Evolutionary conservation across 2,329 filamentous ascomycete genomes (phyloP).

Genomic region (Fusarium sp.): DNA sequence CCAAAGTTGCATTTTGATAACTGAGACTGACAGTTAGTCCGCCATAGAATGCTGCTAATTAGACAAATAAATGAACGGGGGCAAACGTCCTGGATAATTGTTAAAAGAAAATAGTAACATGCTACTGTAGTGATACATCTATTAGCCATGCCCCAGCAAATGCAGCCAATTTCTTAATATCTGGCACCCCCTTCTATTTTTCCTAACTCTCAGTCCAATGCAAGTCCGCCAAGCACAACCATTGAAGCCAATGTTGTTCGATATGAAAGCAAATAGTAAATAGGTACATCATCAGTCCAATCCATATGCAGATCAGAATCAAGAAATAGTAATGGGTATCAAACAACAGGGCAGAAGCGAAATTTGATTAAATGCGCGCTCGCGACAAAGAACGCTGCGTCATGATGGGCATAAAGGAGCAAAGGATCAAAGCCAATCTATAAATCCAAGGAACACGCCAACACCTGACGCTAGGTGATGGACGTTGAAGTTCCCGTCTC

Average conservation of each 20-base stretch:
- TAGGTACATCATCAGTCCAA: slow-evolving; percentile 10
- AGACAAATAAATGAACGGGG: slow-evolving; percentile 13
- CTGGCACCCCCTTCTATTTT: slow-evolving; percentile 33
- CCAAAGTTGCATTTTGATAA: slow-evolving; percentile 25
- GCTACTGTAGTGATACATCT: slow-evolving; percentile 29
- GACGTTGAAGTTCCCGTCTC: neutral
- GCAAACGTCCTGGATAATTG: slow-evolving; percentile 23
- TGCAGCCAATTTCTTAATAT: slow-evolving; percentile 18
- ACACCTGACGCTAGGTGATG: slow-evolving; percentile 13
- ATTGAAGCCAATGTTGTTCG: slow-evolving; percentile 12
- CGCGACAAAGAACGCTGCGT: slow-evolving; percentile 3
- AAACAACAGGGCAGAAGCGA: slow-evolving; percentile 47
- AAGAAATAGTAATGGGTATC: slow-evolving; percentile 46
- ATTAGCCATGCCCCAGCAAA: slow-evolving; percentile 23
- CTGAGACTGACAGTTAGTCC: slow-evolving; percentile 11
- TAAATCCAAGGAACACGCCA: neutral
- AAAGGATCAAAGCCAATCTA: neutral
- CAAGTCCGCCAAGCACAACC: slow-evolving; percentile 25
- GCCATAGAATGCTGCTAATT: slow-evolving; percentile 3
- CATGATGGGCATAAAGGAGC: slow-evolving; percentile 1
- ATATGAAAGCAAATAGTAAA: slow-evolving; percentile 28
- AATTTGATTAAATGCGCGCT: slow-evolving; percentile 21
- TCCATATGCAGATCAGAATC: slow-evolving; percentile 29
- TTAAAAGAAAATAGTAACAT: slow-evolving; percentile 9
- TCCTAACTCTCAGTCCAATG: slow-evolving; percentile 24